These are phyloP conservation scores for Dryas alaskensis DNA, from an alignment of 306 rosid species.

Conservation along the genomic window DNA sequence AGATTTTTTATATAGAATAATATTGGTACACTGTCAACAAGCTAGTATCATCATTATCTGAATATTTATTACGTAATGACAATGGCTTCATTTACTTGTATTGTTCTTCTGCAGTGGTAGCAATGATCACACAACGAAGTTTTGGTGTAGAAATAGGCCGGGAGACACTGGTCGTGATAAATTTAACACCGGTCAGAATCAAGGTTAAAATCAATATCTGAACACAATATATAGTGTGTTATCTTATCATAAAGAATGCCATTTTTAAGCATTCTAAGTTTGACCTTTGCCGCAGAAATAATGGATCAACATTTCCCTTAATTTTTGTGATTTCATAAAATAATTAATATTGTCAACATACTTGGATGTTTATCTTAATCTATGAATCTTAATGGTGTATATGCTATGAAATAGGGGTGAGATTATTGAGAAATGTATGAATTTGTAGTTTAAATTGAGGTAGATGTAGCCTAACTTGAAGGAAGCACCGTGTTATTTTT, in stretches of 20 bases:
- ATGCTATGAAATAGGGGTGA: background rate
- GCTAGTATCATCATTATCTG: constrained; percentile 16
- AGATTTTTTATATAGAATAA: background rate
- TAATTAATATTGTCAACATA: background rate
- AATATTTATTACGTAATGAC: constrained; percentile 10
- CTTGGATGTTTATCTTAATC: background rate
- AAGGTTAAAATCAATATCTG: constrained; percentile 39
- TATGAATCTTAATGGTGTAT: background rate
- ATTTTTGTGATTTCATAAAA: background rate
- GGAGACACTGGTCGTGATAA: constrained; percentile 88
- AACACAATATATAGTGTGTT: background rate
- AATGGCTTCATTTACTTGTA: constrained; percentile 16
- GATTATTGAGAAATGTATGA: background rate
- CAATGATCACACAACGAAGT: constrained; percentile 95
- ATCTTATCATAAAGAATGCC: background rate
- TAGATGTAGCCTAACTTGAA: background rate
- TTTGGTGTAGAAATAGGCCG: constrained; percentile 98
- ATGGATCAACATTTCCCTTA: background rate
- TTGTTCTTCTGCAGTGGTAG: constrained; percentile 78
- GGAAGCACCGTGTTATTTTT: constrained; percentile 5
- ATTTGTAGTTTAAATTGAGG: constrained; percentile 6
- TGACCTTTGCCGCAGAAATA: background rate
- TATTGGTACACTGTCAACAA: background rate
- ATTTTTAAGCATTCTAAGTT: background rate
- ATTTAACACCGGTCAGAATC: constrained; percentile 59